These are phyloP conservation scores for Clonostachys sp. DNA, from an alignment of 2,329 filamentous ascomycete species.

Conservation along the genomic window DNA sequence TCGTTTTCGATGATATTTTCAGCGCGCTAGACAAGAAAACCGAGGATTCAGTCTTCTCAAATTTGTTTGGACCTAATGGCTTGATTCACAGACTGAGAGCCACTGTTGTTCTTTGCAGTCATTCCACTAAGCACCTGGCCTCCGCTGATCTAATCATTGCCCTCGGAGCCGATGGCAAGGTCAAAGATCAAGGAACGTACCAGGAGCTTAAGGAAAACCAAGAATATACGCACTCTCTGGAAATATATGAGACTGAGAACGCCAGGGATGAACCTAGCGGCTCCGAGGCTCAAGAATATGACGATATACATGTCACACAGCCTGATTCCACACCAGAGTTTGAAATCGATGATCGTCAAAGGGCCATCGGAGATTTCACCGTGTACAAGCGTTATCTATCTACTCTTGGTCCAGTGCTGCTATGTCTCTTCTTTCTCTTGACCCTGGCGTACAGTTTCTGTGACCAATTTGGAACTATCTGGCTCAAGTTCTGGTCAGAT, in stretches of 20 bases:
- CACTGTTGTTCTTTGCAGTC: conserved; percentile 34
- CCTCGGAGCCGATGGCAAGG: conserved; percentile 28
- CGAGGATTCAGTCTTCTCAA: conserved; percentile 32
- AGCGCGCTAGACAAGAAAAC: conserved; percentile 39
- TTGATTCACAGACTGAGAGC: conserved; percentile 26
- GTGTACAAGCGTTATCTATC: too few relatives aligned
- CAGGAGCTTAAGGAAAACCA: conserved; percentile 18
- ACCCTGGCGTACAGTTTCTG: too few relatives aligned
- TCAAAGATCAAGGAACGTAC: conserved; percentile 34
- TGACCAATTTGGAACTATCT: too few relatives aligned
- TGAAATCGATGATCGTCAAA: too few relatives aligned
- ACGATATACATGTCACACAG: too few relatives aligned
- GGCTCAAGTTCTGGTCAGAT: too few relatives aligned
- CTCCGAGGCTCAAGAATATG: too few relatives aligned
- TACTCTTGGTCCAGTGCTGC: too few relatives aligned
- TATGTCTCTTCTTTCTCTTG: too few relatives aligned
- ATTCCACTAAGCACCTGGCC: conserved; percentile 21
- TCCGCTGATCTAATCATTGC: conserved; percentile 41
- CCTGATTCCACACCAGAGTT: too few relatives aligned
- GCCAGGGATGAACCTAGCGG: too few relatives aligned
- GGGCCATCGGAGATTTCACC: too few relatives aligned
- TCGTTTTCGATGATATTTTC: conserved; percentile 40
- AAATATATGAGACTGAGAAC: not conserved
- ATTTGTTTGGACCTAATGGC: conserved; percentile 32
- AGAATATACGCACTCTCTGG: conserved; percentile 32